A percentile compares a stretch with the other conserved stretches of the same genome.
Conservation (phyloP, 2,329 filamentous ascomycete genomes). For the Colletotrichum brevisporum region DNA sequence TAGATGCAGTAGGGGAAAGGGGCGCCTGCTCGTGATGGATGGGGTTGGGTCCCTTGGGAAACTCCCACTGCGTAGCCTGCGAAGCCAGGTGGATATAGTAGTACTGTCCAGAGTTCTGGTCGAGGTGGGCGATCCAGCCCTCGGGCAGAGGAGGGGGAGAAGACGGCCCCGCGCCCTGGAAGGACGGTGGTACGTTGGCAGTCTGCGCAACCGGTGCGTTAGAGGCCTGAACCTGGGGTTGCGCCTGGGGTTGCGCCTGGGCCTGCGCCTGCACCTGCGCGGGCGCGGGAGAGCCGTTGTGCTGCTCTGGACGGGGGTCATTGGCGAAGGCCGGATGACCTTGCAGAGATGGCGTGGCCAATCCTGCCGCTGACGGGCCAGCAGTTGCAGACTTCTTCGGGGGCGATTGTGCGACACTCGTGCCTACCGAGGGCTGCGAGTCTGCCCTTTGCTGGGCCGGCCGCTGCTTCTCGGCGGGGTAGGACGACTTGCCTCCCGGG, state of each 20-base stretch:
- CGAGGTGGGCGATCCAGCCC: constrained; percentile 97
- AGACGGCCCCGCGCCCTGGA: constrained; percentile 71
- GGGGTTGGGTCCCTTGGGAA: constrained; percentile 94
- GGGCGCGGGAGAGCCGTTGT: constrained; percentile 57
- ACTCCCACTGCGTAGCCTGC: constrained; percentile 98
- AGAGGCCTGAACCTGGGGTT: constrained; percentile 8
- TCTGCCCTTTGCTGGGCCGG: constrained; percentile 51
- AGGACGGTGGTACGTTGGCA: constrained; percentile 58
- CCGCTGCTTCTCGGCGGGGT: constrained; percentile 84
- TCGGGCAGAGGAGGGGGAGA: constrained; percentile 95
- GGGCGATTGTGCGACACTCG: constrained; percentile 49
- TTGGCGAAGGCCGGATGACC: constrained; percentile 94
- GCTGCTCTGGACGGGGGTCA: constrained; percentile 72
- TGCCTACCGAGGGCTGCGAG: constrained; percentile 46
- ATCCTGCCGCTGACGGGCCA: constrained; percentile 45
- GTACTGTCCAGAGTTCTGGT: constrained; percentile 96
- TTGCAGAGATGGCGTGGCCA: constrained; percentile 65
- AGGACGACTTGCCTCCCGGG: constrained; percentile 67
- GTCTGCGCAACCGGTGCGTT: constrained; percentile 27
- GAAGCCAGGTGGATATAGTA: constrained; percentile 98
- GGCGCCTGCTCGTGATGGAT: constrained; percentile 86
- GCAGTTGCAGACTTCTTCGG: constrained; percentile 48
- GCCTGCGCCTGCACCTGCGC: constrained; percentile 42
- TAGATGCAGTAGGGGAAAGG: constrained; percentile 84
- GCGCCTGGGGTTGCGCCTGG: neutral